Evolutionary conservation across 352 stramenopile species (phyloP), one percentile per base, ranked within the genome.

Genomic region (Aphanomyces cochlioides): DNA sequence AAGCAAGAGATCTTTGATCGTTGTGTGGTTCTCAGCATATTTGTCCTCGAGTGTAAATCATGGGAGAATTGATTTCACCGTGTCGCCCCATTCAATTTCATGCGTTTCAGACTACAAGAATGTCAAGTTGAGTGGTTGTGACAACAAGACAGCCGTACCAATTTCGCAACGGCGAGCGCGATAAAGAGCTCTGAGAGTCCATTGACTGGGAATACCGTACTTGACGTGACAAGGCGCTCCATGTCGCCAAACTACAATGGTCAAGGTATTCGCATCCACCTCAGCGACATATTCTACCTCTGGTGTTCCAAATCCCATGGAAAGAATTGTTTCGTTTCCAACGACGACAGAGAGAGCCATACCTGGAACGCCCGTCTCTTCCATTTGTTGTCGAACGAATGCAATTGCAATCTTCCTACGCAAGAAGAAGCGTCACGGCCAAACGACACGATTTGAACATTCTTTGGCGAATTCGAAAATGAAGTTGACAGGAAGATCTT

Each of bases 181-280:
- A 90, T 75, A 53, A 90, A 87, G 12, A 79, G 88, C 74, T 90
- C 88, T 7, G 74, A 79, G 28, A 88, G 75, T 1, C 80, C 88
- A 6, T 80, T 79, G 59, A 90, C 86, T 74, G 88, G 80, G 67
- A 90, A 90, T 63, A 87, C 66, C 17, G 79, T 79, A 5, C 75
- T 74, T 41, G 65, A 71, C 2, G 79, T 78, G 38, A 88, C 79
- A 0, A 56, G 34, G 48, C 70, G 84, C 8, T 34, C 21, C 5
- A 12, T 28, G 19, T 65, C 64, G 36, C 63, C 63, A 13, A n/a
- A 69, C 63, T 69, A 58, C 28, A 69, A 28, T 12, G 15, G 43
- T 15, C 15, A 15, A 48, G 43, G 15, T 48, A 48, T 15, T 15
- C 15, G 43, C 43, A 8, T 8, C 15, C 43, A 48, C 8, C 8